These are phyloP conservation scores for Penicillium nordicum DNA, from an alignment of 2,329 filamentous ascomycete species.

Conservation along the genomic window DNA sequence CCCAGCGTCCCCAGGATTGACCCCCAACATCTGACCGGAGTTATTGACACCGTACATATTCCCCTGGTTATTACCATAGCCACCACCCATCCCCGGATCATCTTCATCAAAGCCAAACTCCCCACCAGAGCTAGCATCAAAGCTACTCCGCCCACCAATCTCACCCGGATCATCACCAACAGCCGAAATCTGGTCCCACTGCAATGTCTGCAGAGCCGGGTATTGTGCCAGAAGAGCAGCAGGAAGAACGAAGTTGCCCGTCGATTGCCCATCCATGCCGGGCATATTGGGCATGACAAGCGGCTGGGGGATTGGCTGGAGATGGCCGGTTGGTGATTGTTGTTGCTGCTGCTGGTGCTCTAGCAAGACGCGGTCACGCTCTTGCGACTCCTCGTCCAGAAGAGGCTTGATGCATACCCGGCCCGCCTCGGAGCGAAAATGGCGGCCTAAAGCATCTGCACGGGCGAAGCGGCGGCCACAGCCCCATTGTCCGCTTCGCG, in stretches of 20 bases:
- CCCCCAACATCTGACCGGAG: constrained; percentile 26
- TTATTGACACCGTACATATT: constrained; percentile 30
- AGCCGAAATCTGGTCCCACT: constrained; percentile 73
- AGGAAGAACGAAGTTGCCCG: constrained; percentile 68
- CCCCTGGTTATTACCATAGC: constrained; percentile 33
- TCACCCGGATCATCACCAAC: constrained; percentile 56
- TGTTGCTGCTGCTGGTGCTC: constrained; percentile 66
- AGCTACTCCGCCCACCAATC: constrained; percentile 63
- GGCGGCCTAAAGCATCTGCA: constrained; percentile 87
- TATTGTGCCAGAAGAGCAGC: constrained; percentile 87
- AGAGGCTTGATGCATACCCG: constrained; percentile 96
- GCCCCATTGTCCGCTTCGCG: constrained; percentile 80
- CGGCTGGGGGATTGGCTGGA: constrained; percentile 55
- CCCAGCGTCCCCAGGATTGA: constrained; percentile 28
- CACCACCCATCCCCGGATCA: constrained; percentile 37
- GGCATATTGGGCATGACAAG: constrained; percentile 64
- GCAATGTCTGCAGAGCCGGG: constrained; percentile 83
- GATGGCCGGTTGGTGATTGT: constrained; percentile 53
- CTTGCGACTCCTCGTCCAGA: constrained; percentile 86
- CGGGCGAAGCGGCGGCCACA: constrained; percentile 91
- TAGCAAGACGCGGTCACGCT: constrained; percentile 71
- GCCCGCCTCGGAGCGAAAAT: constrained; percentile 93
- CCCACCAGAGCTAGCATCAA: constrained; percentile 44
- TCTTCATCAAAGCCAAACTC: constrained; percentile 46
- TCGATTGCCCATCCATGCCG: constrained; percentile 55